Percentiles rank a stretch among this genome's conserved stretches.
Evolutionary conservation across 805 yeast genomes (phyloP).

Genomic region (Ogataea trehaloabstinens): DNA sequence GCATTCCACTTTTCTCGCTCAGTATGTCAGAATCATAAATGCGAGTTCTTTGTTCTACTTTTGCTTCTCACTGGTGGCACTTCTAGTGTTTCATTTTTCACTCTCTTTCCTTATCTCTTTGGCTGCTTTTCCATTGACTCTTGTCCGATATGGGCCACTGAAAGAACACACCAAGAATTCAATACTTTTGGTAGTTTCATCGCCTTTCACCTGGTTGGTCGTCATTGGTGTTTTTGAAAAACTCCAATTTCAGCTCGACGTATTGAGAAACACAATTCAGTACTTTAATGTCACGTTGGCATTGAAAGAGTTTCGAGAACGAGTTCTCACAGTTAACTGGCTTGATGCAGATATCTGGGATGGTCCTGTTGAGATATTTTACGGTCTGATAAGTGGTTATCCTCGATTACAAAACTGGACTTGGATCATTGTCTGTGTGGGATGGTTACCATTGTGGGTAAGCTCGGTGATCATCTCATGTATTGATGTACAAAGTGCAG

Average conservation of each 20-base stretch:
- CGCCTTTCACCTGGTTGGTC: constrained; percentile 30
- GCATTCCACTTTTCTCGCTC: constrained; percentile 12
- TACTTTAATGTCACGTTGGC: constrained; percentile 21
- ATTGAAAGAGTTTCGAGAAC: constrained; percentile 15
- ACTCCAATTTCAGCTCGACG: constrained; percentile 27
- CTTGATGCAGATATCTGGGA: constrained; percentile 18
- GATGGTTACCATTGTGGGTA: constrained; percentile 87
- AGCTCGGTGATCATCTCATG: constrained; percentile 23
- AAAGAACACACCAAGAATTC: constrained; percentile 17
- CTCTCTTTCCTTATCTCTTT: constrained; percentile 72
- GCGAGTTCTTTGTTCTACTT: constrained; percentile 47
- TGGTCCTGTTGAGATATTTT: constrained; percentile 41
- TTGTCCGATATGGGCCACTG: constrained; percentile 41
- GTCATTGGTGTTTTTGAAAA: constrained; percentile 25
- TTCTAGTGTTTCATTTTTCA: constrained; percentile 81
- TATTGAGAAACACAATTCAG: constrained; percentile 30
- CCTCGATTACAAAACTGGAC: constrained; percentile 76
- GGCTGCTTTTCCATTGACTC: constrained; percentile 71
- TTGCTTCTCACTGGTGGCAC: constrained; percentile 67
- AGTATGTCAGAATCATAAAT: constrained; percentile 24
- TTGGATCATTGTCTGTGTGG: constrained; percentile 68
- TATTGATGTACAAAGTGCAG: constrained; percentile 18
- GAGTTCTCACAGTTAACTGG: constrained; percentile 15
- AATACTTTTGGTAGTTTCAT: constrained; percentile 28
- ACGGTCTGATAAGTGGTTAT: constrained; percentile 63